Conservation (phyloP, 202 grass and related monocot genomes). For the Bolboschoenoplectus hybrid region DNA sequence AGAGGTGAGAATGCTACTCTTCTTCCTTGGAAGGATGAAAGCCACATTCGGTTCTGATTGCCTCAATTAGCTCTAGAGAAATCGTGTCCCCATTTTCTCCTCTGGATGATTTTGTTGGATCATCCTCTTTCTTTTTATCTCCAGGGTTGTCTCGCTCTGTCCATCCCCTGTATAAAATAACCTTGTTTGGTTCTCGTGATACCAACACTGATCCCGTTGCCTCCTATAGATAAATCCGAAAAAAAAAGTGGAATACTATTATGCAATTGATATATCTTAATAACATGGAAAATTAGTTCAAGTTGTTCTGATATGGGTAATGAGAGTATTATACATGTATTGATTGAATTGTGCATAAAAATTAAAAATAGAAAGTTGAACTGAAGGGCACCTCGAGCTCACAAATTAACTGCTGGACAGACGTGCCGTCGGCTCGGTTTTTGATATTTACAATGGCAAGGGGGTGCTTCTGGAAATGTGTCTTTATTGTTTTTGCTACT, state of each 20-base stretch:
- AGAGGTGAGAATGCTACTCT: slow-evolving; percentile 27
- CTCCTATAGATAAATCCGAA: slow-evolving; percentile 50
- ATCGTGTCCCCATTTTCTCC: slow-evolving; percentile 45
- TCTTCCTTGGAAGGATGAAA: slow-evolving; percentile 46
- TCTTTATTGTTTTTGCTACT: slow-evolving; percentile 85
- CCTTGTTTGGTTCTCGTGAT: slow-evolving; percentile 82
- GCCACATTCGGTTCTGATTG: slow-evolving; percentile 84
- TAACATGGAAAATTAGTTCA: not conserved
- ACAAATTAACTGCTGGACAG: slow-evolving; percentile 70
- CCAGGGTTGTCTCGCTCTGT: slow-evolving; percentile 51
- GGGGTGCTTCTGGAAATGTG: slow-evolving; percentile 85
- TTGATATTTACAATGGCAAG: slow-evolving; percentile 97
- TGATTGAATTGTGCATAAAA: not conserved
- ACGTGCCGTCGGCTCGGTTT: slow-evolving; percentile 71
- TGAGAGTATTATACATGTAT: not conserved
- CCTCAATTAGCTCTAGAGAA: slow-evolving; percentile 77
- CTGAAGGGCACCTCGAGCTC: slow-evolving; percentile 72
- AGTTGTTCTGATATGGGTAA: not conserved
- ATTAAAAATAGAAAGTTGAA: slow-evolving; percentile 3
- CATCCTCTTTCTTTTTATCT: slow-evolving; percentile 31
- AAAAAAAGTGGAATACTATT: slow-evolving; percentile 3
- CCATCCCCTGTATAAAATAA: slow-evolving; percentile 92
- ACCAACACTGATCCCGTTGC: slow-evolving; percentile 73
- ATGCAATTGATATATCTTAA: not conserved
- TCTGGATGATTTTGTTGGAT: slow-evolving; percentile 13